Base-by-base conservation (phyloP, 2,329 filamentous ascomycete genomes). In the Colletotrichum sidae region DNA sequence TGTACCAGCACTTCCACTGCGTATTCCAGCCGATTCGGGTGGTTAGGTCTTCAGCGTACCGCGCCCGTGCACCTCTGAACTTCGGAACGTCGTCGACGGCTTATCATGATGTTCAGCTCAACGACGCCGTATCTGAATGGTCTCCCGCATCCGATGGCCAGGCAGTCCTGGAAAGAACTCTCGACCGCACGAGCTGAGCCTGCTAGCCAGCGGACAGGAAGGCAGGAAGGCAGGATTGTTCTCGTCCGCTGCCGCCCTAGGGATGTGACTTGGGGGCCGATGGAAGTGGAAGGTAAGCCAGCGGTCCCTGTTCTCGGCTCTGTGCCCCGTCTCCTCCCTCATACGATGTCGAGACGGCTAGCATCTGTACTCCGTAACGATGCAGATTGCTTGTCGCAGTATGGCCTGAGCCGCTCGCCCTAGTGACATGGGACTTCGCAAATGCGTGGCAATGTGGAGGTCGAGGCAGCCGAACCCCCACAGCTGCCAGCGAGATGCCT, bases 241-340 rank as follows among this genome's bases (percentile, higher is more conserved):
- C 53, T 45, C 58, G 50, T 42, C 58, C 17, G 46, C 37, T 56
- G 46, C 52, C 58, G 41, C 52, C 39, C 15, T 56, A 65, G 35
- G 60, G 60, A 65, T 67, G 64, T 55, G 42, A 64, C 64, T 54
- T 67, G 64, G 60, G 64, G 60, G 60, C 64, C 64, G 64, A 59
- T 59, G 53, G 46, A 67, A 58, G 33, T 57, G 59, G 64, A 67
- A 67, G 64, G 64, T 67, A 34, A 4, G 25, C 25, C 25, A 25
- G 33, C 39, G 38, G 46, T 41, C 58, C 62, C 47, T 56, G 58
- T 15, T 49, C 62, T 65, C 53, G 51, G 52, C 58, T 33, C 46
- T 15, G 46, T 47, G 46, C 52, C 57, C n/a, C 47, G 50, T 37
- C 41, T 46, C 46, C 56, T 49, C 44, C 42, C 58, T 65, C 62